Percentiles rank a stretch among this genome's conserved stretches.
phyloP scores from a whole-genome alignment of 106 monocot species.

The Vanilla planifolia region DNA sequence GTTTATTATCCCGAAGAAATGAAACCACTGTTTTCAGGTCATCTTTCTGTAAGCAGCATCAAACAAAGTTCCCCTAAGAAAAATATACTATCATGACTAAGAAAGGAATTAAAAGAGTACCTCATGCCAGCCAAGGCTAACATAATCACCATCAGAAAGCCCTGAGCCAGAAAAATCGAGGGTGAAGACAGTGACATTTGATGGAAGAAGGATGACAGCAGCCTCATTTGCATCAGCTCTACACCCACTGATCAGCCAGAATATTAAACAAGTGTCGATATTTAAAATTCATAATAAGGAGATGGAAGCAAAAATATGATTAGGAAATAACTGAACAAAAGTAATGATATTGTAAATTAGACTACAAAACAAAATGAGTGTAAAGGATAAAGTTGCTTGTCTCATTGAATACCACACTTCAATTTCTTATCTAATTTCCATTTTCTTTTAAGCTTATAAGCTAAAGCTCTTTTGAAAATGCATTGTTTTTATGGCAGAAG shows the following conservation, averaged over 20 bases:
- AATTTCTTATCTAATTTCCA: too few species aligned
- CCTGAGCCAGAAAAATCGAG: slow-evolving; percentile 80
- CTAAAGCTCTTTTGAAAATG: too few species aligned
- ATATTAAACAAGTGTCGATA: too few species aligned
- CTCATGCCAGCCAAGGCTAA: slow-evolving; percentile 85
- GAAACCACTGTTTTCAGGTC: slow-evolving; percentile 80
- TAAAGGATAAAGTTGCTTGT: too few species aligned
- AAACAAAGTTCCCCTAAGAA: background rate
- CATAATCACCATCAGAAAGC: slow-evolving; percentile 69
- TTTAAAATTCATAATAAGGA: too few species aligned
- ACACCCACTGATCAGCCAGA: slow-evolving; percentile 44
- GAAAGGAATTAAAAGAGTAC: slow-evolving; percentile 16
- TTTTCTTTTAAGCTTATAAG: too few species aligned
- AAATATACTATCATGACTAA: background rate
- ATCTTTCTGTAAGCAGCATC: slow-evolving; percentile 64
- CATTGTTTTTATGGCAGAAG: too few species aligned
- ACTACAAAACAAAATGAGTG: too few species aligned
- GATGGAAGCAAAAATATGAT: too few species aligned
- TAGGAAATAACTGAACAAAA: too few species aligned
- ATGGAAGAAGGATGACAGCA: slow-evolving; percentile 67
- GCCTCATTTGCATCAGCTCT: slow-evolving; percentile 81
- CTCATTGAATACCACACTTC: too few species aligned
- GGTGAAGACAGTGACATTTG: slow-evolving; percentile 70
- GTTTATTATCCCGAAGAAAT: slow-evolving; percentile 64
- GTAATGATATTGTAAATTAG: too few species aligned